Evolutionary conservation across 805 yeast species (phyloP).

Genomic region (Sungouiella blattae): DNA sequence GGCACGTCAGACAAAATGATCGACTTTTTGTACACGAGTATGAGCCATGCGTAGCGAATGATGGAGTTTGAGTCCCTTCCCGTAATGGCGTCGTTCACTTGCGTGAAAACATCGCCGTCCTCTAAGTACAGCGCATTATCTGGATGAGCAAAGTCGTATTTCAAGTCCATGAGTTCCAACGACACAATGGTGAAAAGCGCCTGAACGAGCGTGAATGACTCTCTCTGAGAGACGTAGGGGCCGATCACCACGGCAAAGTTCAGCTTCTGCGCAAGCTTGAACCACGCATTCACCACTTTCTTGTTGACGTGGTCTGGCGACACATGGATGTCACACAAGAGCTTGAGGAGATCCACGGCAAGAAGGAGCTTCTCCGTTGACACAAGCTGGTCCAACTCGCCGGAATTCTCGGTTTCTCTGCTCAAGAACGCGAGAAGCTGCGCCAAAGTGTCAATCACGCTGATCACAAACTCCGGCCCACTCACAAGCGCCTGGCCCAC

Average conservation of each 20-base stretch:
- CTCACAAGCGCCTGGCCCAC: conserved; percentile 26
- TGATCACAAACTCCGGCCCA: conserved; percentile 3
- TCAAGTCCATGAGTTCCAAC: conserved; percentile 54
- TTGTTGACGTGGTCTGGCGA: conserved; percentile 33
- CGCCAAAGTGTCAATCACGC: conserved; percentile 5
- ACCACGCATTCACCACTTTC: conserved; percentile 50
- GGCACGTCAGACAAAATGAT: conserved; percentile 38
- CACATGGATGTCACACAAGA: conserved; percentile 36
- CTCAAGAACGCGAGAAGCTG: background rate
- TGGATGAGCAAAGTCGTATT: conserved; percentile 39
- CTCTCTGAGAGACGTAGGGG: conserved; percentile 22
- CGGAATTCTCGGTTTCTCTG: conserved; percentile 5
- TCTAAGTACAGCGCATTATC: conserved; percentile 8
- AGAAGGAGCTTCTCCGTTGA: conserved; percentile 29
- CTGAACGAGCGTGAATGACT: conserved; percentile 34
- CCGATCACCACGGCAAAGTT: conserved; percentile 25
- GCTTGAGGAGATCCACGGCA: conserved; percentile 33
- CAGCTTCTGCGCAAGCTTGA: conserved; percentile 41
- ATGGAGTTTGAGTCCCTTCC: conserved; percentile 40
- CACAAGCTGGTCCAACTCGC: conserved; percentile 18
- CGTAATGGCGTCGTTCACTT: conserved; percentile 39
- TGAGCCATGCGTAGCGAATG: conserved; percentile 64
- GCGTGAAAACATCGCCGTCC: conserved; percentile 34
- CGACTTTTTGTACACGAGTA: conserved; percentile 51
- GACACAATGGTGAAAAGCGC: conserved; percentile 48